These are phyloP conservation scores for Sporothrix protearum DNA, from an alignment of 2,329 filamentous ascomycete genomes.

Conservation along the genomic window DNA sequence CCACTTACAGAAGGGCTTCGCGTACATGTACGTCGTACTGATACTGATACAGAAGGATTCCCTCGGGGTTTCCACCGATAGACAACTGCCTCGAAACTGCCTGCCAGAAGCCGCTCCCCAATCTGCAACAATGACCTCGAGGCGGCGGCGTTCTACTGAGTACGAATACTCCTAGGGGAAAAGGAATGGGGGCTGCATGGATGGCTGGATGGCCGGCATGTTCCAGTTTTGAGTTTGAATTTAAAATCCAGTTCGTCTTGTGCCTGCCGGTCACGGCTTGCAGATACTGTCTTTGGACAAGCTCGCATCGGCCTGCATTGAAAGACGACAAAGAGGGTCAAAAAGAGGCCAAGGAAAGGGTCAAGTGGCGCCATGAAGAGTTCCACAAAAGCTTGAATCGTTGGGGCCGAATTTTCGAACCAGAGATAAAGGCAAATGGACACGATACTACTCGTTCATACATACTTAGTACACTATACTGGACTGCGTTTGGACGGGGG, in stretches of 20 bases:
- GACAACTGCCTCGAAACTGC: neutral
- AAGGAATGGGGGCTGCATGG: neutral
- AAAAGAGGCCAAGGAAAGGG: neutral
- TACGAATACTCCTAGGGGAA: neutral
- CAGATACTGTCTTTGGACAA: slow-evolving; percentile 9
- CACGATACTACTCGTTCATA: neutral
- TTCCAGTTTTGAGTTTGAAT: neutral
- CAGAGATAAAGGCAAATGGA: neutral
- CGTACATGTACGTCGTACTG: too few relatives aligned
- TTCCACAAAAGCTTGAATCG: slow-evolving; percentile 3
- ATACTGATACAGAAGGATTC: neutral
- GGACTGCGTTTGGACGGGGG: neutral
- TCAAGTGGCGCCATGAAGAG: neutral
- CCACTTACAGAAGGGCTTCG: neutral
- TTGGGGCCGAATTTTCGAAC: neutral
- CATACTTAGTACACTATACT: neutral
- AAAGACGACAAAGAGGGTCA: neutral
- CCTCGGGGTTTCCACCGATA: neutral
- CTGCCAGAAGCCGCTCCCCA: neutral
- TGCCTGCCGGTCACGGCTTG: neutral
- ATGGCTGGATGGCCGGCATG: neutral
- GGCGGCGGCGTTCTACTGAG: neutral
- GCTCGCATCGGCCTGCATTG: neutral
- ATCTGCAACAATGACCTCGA: neutral
- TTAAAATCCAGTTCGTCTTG: neutral